These are phyloP conservation scores for Lipomyces mesembrius DNA, from an alignment of 805 yeast genomes.

Conservation along the genomic window DNA sequence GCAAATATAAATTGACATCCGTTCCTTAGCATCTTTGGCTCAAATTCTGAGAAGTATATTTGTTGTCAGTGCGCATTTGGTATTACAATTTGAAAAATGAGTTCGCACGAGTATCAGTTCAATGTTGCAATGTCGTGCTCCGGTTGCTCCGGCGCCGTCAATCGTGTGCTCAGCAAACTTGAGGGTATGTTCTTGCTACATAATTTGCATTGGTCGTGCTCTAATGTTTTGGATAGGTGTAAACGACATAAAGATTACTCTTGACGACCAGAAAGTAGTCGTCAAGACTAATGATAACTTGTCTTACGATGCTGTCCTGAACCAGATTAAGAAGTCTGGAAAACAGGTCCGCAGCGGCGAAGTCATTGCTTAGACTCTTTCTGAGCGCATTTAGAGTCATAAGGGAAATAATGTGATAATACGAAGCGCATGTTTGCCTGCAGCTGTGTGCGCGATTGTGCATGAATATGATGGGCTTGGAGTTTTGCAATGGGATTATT, in stretches of 20 bases:
- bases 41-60: neutral
- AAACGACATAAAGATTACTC: slow-evolving; percentile 68
- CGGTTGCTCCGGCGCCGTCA: slow-evolving; percentile 85
- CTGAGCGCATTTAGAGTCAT: neutral
- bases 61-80: neutral
- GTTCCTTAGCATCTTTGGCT: neutral
- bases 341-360: slow-evolving; percentile 76
- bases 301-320: slow-evolving; percentile 77
- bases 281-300: slow-evolving; percentile 63
- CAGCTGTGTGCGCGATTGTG: neutral
- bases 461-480: neutral
- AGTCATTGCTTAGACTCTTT: slow-evolving; percentile 49
- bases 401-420: neutral
- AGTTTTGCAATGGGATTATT: neutral
- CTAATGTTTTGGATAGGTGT: slow-evolving; percentile 64
- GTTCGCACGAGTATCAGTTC: slow-evolving; percentile 70
- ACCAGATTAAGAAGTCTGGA: slow-evolving; percentile 86
- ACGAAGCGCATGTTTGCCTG: neutral
- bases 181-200: slow-evolving; percentile 17
- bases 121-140: slow-evolving; percentile 85
- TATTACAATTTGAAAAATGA: slow-evolving; percentile 44
- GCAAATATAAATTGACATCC: neutral
- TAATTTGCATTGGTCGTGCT: neutral
- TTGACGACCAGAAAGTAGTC: slow-evolving; percentile 80
- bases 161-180: slow-evolving; percentile 56